Conservation (phyloP, 768 basidiomycete species). For the Suillus subluteus region DNA sequence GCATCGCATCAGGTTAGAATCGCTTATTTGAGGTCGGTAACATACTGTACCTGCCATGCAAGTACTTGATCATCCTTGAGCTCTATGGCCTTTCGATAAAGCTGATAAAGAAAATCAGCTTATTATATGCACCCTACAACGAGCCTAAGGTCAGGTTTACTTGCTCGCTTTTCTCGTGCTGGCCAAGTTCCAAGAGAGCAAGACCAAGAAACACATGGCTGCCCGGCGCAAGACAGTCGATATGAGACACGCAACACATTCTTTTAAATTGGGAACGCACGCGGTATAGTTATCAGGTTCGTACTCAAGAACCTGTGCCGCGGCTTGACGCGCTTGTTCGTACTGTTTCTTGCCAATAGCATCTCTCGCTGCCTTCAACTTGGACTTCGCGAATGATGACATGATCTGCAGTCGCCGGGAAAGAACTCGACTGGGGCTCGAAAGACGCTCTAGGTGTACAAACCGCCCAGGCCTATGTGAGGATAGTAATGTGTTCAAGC, state of each 20-base stretch:
- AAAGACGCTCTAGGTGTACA: not conserved
- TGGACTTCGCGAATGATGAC: conserved; percentile 60
- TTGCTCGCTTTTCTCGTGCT: conserved; percentile 79
- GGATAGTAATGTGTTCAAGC: not conserved
- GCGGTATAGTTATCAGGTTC: conserved; percentile 88
- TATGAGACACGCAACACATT: conserved; percentile 3
- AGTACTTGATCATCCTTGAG: conserved; percentile 69
- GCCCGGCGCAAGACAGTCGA: conserved; percentile 14
- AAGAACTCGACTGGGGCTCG: not conserved
- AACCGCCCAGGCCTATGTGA: not conserved
- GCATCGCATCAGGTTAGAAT: conserved; percentile 13
- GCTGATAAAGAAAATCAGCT: conserved; percentile 45
- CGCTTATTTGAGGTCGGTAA: conserved; percentile 20
- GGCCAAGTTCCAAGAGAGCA: conserved; percentile 74
- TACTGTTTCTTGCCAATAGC: conserved; percentile 78
- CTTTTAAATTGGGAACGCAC: conserved; percentile 48
- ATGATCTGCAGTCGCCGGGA: conserved; percentile 15
- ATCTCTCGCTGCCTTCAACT: conserved; percentile 81
- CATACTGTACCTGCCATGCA: conserved; percentile 77
- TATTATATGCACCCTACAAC: conserved; percentile 12
- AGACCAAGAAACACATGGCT: conserved; percentile 89
- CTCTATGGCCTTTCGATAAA: conserved; percentile 77
- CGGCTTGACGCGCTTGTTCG: conserved; percentile 64
- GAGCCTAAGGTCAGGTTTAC: conserved; percentile 49
- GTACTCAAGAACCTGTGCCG: conserved; percentile 65